These are phyloP conservation scores for Margaritispora aquatica DNA, from an alignment of 495 filamentous ascomycete genomes.

Conservation along the genomic window DNA sequence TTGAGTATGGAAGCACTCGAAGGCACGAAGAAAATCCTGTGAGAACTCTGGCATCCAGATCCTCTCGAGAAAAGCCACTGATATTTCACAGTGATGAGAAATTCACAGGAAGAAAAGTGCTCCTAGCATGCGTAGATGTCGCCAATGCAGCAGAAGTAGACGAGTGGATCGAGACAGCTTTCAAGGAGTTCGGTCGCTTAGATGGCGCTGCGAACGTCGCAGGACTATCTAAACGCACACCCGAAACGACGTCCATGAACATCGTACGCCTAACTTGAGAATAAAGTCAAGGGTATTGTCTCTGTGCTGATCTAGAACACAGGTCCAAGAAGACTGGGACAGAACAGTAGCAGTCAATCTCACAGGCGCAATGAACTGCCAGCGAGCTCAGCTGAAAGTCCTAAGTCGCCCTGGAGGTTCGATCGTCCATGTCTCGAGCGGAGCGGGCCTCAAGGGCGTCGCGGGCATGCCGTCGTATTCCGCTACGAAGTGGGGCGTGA, in stretches of 20 bases:
- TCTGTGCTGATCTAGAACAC: background rate
- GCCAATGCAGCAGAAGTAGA: constrained; percentile 32
- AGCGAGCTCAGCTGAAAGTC: constrained; percentile 43
- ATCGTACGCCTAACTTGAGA: background rate
- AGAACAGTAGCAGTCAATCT: constrained; percentile 46
- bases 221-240: background rate
- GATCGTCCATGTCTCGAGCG: constrained; percentile 55
- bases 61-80: background rate
- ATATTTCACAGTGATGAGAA: background rate
- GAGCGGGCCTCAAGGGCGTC: constrained; percentile 46
- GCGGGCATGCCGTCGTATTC: constrained; percentile 45
- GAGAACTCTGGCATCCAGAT: background rate
- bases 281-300: background rate
- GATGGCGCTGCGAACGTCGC: constrained; percentile 54
- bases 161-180: constrained; percentile 36
- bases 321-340: constrained; percentile 42
- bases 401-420: constrained; percentile 36
- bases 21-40: background rate
- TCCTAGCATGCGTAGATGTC: constrained; percentile 29
- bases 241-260: background rate
- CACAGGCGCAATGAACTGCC: constrained; percentile 48
- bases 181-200: constrained; percentile 37
- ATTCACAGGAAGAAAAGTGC: background rate
- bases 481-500: constrained; percentile 49
- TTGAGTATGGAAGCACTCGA: constrained; percentile 1